Evolutionary conservation across 73 alveolate genomes (phyloP).

Genomic region (Tetrahymena malaccensis): DNA sequence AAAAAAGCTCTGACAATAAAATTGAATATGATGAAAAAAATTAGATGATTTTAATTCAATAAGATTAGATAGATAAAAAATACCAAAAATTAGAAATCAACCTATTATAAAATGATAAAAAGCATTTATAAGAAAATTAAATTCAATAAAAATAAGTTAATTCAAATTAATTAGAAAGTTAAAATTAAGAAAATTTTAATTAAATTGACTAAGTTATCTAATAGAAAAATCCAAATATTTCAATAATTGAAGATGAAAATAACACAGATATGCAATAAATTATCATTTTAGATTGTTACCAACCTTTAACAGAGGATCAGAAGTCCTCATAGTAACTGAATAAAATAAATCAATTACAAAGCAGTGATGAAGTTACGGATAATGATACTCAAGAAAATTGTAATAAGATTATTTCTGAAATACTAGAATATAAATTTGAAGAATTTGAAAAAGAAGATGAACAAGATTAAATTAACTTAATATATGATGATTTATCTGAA

Average conservation of each 20-base stretch:
- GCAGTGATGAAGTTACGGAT: not conserved
- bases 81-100: not conserved
- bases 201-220: too few relatives aligned
- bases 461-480: not conserved
- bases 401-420: not conserved
- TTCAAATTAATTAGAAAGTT: too few relatives aligned
- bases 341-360: not conserved
- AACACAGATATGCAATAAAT: too few relatives aligned
- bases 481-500: not conserved
- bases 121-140: too few relatives aligned
- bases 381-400: not conserved
- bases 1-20: not conserved
- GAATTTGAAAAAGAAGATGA: not conserved
- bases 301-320: not conserved
- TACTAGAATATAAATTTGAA: not conserved
- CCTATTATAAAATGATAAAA: not conserved
- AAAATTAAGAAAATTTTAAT: too few relatives aligned
- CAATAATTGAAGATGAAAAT: too few relatives aligned
- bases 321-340: not conserved
- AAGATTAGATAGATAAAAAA: not conserved
- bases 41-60: not conserved
- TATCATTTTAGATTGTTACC: not conserved
- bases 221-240: too few relatives aligned
- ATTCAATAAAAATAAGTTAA: too few relatives aligned
- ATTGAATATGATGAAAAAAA: not conserved